These are phyloP conservation scores for Pseudogymnoascus sp. DNA, from an alignment of 2,329 filamentous ascomycete genomes.

Conservation along the genomic window DNA sequence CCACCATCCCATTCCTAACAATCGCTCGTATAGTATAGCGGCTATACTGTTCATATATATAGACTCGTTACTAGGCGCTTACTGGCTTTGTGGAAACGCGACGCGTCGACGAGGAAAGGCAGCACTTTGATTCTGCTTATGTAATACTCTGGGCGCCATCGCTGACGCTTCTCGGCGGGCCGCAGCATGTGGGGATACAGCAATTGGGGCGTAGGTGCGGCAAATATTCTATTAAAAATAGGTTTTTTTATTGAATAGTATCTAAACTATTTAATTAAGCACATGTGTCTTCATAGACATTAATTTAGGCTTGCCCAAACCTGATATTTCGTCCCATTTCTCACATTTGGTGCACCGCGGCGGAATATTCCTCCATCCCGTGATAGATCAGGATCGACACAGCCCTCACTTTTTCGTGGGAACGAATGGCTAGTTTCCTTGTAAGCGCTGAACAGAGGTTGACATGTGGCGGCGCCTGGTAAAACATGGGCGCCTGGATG, in stretches of 20 bases:
- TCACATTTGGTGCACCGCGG: neutral
- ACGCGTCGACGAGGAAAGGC: neutral
- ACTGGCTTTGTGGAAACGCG: neutral
- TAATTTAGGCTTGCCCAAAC: neutral
- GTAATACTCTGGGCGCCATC: neutral
- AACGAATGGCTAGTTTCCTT: neutral
- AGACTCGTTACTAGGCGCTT: neutral
- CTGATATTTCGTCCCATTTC: neutral
- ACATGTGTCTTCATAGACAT: neutral
- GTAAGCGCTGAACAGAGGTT: neutral
- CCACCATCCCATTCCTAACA: neutral
- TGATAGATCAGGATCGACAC: neutral
- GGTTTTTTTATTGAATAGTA: neutral
- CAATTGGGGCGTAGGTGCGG: neutral
- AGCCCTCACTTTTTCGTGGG: neutral
- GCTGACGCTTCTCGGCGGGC: neutral
- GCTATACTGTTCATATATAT: neutral
- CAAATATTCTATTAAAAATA: neutral
- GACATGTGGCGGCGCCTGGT: neutral
- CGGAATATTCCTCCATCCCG: neutral
- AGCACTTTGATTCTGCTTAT: neutral
- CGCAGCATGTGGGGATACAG: neutral
- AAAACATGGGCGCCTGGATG: neutral
- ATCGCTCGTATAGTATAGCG: slow-evolving; percentile 1
- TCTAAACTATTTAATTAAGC: neutral